These are phyloP conservation scores for Yamagishiella unicocca DNA, from an alignment of 139 green algal species.

Conservation along the genomic window DNA sequence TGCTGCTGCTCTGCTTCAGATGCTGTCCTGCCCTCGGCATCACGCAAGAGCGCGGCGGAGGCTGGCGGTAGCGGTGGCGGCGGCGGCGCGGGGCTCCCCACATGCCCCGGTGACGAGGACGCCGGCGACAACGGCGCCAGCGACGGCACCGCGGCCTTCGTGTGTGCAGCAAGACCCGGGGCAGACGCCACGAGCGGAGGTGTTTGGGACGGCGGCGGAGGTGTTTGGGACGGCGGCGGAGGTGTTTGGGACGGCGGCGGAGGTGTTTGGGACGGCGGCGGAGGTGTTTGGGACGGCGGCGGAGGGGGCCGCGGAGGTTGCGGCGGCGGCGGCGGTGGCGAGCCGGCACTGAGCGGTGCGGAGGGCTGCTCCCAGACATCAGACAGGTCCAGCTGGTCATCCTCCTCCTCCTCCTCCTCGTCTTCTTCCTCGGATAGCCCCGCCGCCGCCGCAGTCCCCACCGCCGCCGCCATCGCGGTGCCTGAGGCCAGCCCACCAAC, in stretches of 20 bases:
- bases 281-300: not conserved
- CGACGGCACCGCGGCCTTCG: not conserved
- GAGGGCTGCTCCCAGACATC: not conserved
- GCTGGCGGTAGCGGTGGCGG: too few relatives aligned
- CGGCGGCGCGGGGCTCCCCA: too few relatives aligned
- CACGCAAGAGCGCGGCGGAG: too few relatives aligned
- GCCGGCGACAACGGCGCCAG: too few relatives aligned
- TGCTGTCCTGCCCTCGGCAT: too few relatives aligned
- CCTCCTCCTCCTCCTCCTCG: not conserved
- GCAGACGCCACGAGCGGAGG: not conserved
- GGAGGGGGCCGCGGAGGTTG: not conserved
- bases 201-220: not conserved
- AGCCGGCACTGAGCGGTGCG: not conserved
- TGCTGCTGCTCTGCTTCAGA: too few relatives aligned
- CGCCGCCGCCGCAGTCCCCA: not conserved
- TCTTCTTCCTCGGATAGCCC: not conserved
- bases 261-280: not conserved
- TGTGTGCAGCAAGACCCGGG: too few relatives aligned
- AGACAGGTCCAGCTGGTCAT: slow-evolving; percentile 27
- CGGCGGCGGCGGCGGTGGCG: not conserved
- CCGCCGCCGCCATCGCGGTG: not conserved
- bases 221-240: not conserved
- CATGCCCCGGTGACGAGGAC: too few relatives aligned
- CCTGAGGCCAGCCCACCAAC: not conserved
- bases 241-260: not conserved